phyloP scores from a whole-genome alignment of 2,329 filamentous ascomycete species.

The Colletotrichum tofieldiae region DNA sequence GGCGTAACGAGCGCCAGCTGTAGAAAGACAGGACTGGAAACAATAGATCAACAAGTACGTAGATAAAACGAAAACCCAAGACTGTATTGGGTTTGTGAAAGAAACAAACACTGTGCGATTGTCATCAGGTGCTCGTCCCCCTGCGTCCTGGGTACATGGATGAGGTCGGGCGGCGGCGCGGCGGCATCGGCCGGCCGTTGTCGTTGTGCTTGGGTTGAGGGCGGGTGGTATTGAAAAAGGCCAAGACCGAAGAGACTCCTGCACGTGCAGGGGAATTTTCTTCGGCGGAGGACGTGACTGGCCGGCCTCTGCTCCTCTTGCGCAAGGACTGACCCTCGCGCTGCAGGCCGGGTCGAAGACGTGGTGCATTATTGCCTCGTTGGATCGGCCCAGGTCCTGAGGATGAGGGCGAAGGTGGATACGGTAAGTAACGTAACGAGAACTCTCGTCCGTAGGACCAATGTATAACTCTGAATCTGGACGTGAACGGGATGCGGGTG shows the following conservation, averaged over 20 bases:
- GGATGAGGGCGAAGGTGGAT: conserved; percentile 10
- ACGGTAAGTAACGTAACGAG: conserved; percentile 27
- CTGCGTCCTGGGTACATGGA: neutral
- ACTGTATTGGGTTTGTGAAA: neutral
- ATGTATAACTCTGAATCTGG: neutral
- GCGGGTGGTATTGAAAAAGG: conserved; percentile 34
- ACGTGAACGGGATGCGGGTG: conserved; percentile 19
- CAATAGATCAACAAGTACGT: neutral
- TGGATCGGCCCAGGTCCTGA: conserved; percentile 21
- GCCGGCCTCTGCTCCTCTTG: conserved; percentile 1
- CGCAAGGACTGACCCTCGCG: conserved; percentile 16
- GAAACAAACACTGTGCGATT: neutral
- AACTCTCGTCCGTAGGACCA: conserved; percentile 8
- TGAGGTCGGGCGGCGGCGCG: conserved; percentile 20
- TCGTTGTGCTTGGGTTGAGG: conserved; percentile 26
- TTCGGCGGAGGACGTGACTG: conserved; percentile 11
- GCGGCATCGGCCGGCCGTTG: conserved; percentile 34
- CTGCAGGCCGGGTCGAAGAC: conserved; percentile 21
- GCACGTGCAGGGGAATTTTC: conserved; percentile 24
- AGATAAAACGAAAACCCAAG: neutral
- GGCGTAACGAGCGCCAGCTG: neutral
- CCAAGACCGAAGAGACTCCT: conserved; percentile 32
- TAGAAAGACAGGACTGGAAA: neutral
- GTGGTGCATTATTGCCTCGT: conserved; percentile 19
- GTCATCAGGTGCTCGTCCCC: neutral